Base-by-base conservation (phyloP, 768 basidiomycete genomes). In the Pisolithus orientalis region DNA sequence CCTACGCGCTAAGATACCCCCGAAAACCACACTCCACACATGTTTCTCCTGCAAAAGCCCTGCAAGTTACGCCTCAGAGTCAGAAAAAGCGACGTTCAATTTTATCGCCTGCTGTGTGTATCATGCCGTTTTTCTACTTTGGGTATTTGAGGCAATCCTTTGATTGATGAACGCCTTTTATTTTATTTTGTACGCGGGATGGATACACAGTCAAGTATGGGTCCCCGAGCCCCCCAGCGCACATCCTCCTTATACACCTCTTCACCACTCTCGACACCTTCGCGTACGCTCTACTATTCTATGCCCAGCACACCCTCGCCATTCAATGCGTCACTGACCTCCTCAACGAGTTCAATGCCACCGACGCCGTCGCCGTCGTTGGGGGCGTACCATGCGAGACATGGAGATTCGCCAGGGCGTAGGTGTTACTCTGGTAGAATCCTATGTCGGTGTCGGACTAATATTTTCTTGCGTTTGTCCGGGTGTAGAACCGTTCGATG, bases 221-320 rank as follows among this genome's bases (percentile, higher is more conserved):
- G 27, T 34, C 62, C 62, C 53, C 64, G 32, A 62, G 55, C 50
- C 65, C 68, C 51, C 0, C 68, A 69, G 39, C 62, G 64, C 29
- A 61, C 68, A 24, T 60, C 57, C 45, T 59, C 67, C 44, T 65
- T 65, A 59, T 64, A 70, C 51, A 59, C 59, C 44, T 38, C 52
- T 32, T 68, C 66, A 50, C 66, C 62, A 24, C 56, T 51, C 13
- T 71, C 65, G 52, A 67, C 67, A 1, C 69, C 62, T 28, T 68
- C 67, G 24, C 67, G 64, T 24, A 71, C 66, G 38, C 46, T 67
- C 51, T 60, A 65, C 3, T 69, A 68, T 52, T 62, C 68, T 25
- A 65, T 67, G 56, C 67, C 67, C 14, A 72, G 70, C 24, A 71
- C 72, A 1, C 65, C 73, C 0, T 70, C 74, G n/a, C 69, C 73